Base-by-base conservation (phyloP, 1,284 basidiomycete species). In the Xanthoconium separans region DNA sequence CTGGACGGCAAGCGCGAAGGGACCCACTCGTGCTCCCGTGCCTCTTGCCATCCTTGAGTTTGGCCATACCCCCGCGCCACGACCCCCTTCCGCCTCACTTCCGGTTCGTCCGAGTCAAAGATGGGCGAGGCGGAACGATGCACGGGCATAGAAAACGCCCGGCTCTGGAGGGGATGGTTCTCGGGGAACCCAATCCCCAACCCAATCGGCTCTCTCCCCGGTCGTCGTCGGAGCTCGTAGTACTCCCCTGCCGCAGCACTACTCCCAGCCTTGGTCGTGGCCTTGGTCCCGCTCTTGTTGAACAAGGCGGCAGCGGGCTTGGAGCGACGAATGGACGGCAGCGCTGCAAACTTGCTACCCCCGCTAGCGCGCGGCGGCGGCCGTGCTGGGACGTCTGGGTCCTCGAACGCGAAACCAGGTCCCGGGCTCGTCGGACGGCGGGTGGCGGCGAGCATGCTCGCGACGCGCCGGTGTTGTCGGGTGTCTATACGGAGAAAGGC, bases 101-200 rank as follows among this genome's bases (percentile, higher is more conserved):
- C 40, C 3, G 11, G 12, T 36, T 40, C 42, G n/a, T 40, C 27
- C 6, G 6, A 6, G 2, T 37, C 44, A n/a, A 18, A 43, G 6
- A 41, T 13, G 9, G 56, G 43, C 16, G 56, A 43, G 1, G 36
- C n/a, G 2, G 45, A n/a, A 2, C 1, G 4, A 30, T 40, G 33
- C 4, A 47, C 40, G 4, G 56, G 66, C 58, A 62, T 54, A n/a
- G 54, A 65, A 34, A 56, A 58, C 13, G 65, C 55, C 0, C 64
- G 67, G 43, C 47, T 41, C 10, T 50, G 55, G 3, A 61, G 40
- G 10, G 61, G 56, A 31, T 68, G 62, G 20, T 49, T 55, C 39
- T 60, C 63, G 9, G 65, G 66, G 43, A 66, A 60, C 8, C 68
- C 65, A 20, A 66, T 57, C 33, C 65, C 68, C 8, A 66, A 55